These are phyloP conservation scores for Calonectria leucothoes DNA, from an alignment of 2,329 filamentous ascomycete genomes.

Conservation along the genomic window DNA sequence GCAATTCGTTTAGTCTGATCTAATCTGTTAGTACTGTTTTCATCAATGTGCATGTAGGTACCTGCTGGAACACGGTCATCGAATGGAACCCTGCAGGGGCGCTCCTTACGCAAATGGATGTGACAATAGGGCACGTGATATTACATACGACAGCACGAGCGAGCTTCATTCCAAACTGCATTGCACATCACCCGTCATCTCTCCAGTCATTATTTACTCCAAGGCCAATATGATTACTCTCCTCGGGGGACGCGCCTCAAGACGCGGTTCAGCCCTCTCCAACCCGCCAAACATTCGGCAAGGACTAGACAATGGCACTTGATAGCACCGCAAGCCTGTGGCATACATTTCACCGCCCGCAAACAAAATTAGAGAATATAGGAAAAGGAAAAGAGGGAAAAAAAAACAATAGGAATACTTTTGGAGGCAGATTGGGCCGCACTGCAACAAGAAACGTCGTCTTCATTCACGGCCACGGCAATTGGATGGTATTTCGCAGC, in stretches of 20 bases:
- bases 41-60: no score
- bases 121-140: neutral
- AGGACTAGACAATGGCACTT: neutral
- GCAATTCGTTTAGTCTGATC: no score
- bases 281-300: neutral
- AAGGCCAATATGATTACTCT: neutral
- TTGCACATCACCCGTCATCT: neutral
- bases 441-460: neutral
- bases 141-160: neutral
- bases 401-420: neutral
- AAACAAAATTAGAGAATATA: neutral
- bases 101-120: neutral
- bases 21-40: no score
- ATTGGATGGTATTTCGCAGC: neutral
- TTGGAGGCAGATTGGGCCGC: neutral
- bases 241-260: neutral
- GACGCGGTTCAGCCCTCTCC: neutral
- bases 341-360: neutral
- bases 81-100: no score
- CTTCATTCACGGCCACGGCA: neutral
- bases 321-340: neutral
- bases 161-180: neutral
- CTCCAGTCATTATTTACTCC: neutral
- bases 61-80: no score
- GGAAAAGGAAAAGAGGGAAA: neutral